Percentiles rank a stretch among this genome's conserved stretches.
phyloP scores from a whole-genome alignment of 164 flowering plant species.

The Amborella trichopoda region DNA sequence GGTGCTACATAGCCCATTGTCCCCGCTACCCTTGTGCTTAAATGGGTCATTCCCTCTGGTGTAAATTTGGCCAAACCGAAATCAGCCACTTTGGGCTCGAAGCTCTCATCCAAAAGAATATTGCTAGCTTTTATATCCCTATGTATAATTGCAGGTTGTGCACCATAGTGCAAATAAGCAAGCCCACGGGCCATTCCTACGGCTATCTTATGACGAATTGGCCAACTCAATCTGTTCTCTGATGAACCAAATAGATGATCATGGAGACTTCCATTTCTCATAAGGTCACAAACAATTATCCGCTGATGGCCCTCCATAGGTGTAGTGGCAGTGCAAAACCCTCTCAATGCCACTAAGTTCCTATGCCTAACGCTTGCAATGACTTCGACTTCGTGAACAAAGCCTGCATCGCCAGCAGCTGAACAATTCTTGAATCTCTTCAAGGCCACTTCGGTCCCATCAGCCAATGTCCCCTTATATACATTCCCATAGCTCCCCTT shows the following conservation, averaged over 20 bases:
- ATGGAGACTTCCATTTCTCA: conserved; percentile 65
- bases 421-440: conserved; percentile 88
- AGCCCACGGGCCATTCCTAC: conserved; percentile 70
- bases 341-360: conserved; percentile 35
- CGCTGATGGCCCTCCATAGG: conserved; percentile 70
- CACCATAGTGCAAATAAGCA: conserved; percentile 79
- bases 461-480: conserved; percentile 49
- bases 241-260: conserved; percentile 54
- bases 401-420: conserved; percentile 57
- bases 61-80: conserved; percentile 82
- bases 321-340: conserved; percentile 27
- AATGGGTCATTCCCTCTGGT: conserved; percentile 70
- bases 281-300: conserved; percentile 74
- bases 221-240: conserved; percentile 51
- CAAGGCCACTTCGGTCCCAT: conserved; percentile 71
- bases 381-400: conserved; percentile 39
- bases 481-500: conserved; percentile 89
- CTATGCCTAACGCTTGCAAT: conserved; percentile 44
- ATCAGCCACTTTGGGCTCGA: conserved; percentile 77
- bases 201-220: conserved; percentile 59
- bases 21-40: conserved; percentile 89
- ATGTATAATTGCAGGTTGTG: conserved; percentile 65
- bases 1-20: conserved; percentile 97
- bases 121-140: conserved; percentile 30
- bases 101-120: conserved; percentile 57